Evolutionary conservation across 2,329 filamentous ascomycete species (phyloP).

Genomic region (Fusarium coffeatum): DNA sequence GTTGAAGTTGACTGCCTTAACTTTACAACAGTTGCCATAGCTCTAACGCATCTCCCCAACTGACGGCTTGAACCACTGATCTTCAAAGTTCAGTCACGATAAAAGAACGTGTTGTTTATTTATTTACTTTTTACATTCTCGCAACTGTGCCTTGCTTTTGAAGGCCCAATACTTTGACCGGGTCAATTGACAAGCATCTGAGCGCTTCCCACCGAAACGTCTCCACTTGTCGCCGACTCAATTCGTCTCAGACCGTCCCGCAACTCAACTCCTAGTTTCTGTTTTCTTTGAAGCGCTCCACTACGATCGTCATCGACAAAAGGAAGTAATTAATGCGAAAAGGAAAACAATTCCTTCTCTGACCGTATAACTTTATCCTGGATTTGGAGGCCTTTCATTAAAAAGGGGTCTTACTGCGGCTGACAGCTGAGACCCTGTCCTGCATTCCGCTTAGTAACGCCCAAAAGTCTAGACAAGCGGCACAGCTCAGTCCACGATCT

Average conservation of each 20-base stretch:
- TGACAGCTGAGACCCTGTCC: conserved; percentile 15
- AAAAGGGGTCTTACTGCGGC: not conserved
- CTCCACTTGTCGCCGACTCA: conserved; percentile 36
- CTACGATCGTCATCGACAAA: conserved; percentile 14
- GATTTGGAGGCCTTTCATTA: not conserved
- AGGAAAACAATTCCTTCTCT: not conserved
- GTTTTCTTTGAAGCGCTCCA: conserved; percentile 13
- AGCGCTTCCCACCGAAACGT: conserved; percentile 29
- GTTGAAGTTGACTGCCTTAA: not conserved
- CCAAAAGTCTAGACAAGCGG: conserved; percentile 24
- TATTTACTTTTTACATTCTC: conserved; percentile 8
- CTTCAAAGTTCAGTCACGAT: not conserved
- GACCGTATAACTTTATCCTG: not conserved
- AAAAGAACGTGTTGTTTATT: conserved; percentile 5
- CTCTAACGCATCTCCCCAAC: conserved; percentile 15
- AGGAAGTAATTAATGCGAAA: conserved; percentile 12
- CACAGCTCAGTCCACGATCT: conserved; percentile 25
- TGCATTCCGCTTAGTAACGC: conserved; percentile 15
- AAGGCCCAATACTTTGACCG: conserved; percentile 17
- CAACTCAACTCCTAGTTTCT: conserved; percentile 24
- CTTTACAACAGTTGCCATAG: conserved; percentile 1
- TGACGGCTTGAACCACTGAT: not conserved
- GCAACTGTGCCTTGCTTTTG: conserved; percentile 4
- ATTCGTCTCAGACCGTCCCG: conserved; percentile 34
- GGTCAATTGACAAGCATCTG: conserved; percentile 7